phyloP scores from a whole-genome alignment of 2,329 filamentous ascomycete genomes.

The Aspergillus costaricaensis region DNA sequence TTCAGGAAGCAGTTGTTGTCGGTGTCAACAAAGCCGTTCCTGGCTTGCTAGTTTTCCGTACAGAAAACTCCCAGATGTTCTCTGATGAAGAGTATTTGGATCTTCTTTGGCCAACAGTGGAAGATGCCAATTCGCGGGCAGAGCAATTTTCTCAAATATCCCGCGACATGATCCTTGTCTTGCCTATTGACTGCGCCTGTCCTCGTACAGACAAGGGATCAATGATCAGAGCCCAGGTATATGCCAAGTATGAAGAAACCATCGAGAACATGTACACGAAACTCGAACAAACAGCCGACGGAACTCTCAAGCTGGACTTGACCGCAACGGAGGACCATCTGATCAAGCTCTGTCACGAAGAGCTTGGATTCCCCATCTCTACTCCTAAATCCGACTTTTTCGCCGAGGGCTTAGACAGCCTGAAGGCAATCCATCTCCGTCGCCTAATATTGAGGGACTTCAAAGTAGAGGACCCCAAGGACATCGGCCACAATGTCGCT shows the following conservation, averaged over 20 bases:
- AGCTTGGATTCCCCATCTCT: conserved; percentile 37
- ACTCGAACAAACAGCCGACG: conserved; percentile 20
- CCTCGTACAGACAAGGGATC: conserved; percentile 58
- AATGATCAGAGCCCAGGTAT: conserved; percentile 54
- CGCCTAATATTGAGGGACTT: conserved; percentile 45
- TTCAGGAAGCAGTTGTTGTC: conserved; percentile 37
- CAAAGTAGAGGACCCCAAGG: conserved; percentile 33
- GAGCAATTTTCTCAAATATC: conserved; percentile 50
- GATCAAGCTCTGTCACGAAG: conserved; percentile 29
- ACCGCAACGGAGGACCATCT: conserved; percentile 38
- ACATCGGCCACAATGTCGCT: conserved; percentile 42
- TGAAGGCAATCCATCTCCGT: conserved; percentile 51
- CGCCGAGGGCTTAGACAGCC: conserved; percentile 49
- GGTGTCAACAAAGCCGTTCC: conserved; percentile 30
- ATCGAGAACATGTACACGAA: conserved; percentile 43
- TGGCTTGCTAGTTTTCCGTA: conserved; percentile 32
- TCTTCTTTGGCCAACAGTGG: conserved; percentile 41
- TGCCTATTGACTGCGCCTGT: conserved; percentile 41
- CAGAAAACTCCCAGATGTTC: conserved; percentile 25
- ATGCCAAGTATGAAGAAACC: conserved; percentile 45
- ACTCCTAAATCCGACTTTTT: conserved; percentile 46
- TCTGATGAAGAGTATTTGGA: conserved; percentile 38
- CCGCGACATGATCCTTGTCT: conserved; percentile 42
- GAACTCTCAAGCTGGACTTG: conserved; percentile 35
- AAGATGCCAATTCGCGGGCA: conserved; percentile 42